These are phyloP conservation scores for Parastagonospora nodorum DNA, from an alignment of 2,329 filamentous ascomycete genomes.

Conservation along the genomic window DNA sequence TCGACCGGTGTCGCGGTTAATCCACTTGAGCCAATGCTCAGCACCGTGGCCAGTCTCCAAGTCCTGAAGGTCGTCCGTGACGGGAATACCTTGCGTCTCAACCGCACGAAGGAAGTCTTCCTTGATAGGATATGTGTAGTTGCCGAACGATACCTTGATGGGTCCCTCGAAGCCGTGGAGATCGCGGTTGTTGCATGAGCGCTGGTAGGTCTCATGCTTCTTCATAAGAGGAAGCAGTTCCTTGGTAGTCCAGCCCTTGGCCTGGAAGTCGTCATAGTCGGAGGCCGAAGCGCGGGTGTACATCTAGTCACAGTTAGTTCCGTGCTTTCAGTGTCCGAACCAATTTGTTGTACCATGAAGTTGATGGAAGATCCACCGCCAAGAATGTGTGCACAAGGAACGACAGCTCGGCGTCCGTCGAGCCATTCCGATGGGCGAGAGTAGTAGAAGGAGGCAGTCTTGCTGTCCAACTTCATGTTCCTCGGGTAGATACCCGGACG, in stretches of 20 bases:
- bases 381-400: conserved; percentile 75
- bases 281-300: conserved; percentile 74
- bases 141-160: conserved; percentile 80
- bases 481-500: conserved; percentile 76
- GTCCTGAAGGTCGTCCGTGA: conserved; percentile 78
- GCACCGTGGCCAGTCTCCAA: conserved; percentile 70
- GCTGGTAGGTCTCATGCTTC: conserved; percentile 80
- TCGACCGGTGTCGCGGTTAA: conserved; percentile 72
- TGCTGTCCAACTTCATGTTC: conserved; percentile 81
- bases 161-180: conserved; percentile 79
- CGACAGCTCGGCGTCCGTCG: conserved; percentile 70
- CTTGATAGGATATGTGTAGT: conserved; percentile 81
- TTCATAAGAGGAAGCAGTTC: conserved; percentile 77
- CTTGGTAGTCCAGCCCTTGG: conserved; percentile 78
- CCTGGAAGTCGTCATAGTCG: conserved; percentile 79
- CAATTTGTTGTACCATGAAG: conserved; percentile 63
- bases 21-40: conserved; percentile 87
- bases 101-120: conserved; percentile 77
- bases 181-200: conserved; percentile 59
- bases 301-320: conserved; percentile 56
- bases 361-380: conserved; percentile 77
- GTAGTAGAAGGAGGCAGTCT: conserved; percentile 82
- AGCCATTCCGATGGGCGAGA: conserved; percentile 76
- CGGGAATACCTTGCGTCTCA: conserved; percentile 75
- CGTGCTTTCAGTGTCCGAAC: background rate